These are phyloP conservation scores for Dictyostelium firmibasis DNA, from an alignment of 78 protist species.

Conservation along the genomic window DNA sequence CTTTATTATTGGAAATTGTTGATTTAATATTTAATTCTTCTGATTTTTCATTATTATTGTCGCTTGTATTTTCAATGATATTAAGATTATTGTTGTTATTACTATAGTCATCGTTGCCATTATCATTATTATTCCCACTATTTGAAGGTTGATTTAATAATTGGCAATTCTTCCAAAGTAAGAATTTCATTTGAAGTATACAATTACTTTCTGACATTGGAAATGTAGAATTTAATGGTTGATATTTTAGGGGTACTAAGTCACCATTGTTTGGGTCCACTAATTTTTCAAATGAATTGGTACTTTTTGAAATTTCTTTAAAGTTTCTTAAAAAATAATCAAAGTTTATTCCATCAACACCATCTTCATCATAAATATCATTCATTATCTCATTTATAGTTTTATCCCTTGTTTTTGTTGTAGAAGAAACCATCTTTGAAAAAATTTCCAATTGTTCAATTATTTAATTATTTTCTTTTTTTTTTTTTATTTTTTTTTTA, in stretches of 20 bases:
- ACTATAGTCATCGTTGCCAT: background rate
- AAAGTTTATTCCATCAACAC: background rate
- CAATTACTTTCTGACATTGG: constrained; percentile 5
- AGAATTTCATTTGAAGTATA: background rate
- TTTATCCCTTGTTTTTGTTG: background rate
- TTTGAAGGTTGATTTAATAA: background rate
- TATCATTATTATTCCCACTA: background rate
- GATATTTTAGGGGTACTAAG: background rate
- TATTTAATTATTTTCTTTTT: no score
- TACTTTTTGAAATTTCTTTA: background rate
- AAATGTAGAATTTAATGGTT: background rate
- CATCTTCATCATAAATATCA: constrained; percentile 11
- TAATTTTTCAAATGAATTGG: background rate
- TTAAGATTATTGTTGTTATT: background rate
- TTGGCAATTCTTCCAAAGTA: constrained; percentile 10
- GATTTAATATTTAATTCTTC: background rate
- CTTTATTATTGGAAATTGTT: background rate
- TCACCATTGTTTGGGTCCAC: background rate
- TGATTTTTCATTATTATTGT: background rate
- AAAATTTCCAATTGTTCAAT: no score
- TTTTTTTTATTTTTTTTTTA: no score
- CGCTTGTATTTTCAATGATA: background rate
- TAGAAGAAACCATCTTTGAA: no score
- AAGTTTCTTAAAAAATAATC: background rate
- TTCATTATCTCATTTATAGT: background rate